Evolutionary conservation across 179 eudicot genomes (phyloP).

Genomic region (Silene coronaria): DNA sequence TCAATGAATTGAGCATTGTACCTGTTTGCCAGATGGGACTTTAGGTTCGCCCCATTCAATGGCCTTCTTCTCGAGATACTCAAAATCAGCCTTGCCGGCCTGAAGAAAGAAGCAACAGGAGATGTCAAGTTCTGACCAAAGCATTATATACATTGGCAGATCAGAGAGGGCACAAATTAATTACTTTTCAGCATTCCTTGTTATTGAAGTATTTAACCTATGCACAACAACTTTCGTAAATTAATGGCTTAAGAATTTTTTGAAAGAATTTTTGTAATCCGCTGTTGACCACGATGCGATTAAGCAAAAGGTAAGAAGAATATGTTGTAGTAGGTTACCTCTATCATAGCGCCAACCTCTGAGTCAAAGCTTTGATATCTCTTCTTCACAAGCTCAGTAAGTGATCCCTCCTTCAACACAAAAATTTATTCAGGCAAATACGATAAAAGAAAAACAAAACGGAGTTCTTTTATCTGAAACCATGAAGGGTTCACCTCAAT

Average conservation of each 20-base stretch:
- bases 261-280: too few relatives aligned
- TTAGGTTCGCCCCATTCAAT: conserved; percentile 91
- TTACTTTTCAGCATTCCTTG: too few relatives aligned
- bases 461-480: not conserved
- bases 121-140: not conserved
- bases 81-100: conserved; percentile 96
- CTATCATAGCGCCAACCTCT: conserved; percentile 68
- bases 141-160: not conserved
- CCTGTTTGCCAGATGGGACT: conserved; percentile 95
- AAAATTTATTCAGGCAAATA: not conserved
- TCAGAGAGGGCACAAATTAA: not conserved
- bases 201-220: too few relatives aligned
- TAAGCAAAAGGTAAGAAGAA: not conserved
- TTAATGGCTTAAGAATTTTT: too few relatives aligned
- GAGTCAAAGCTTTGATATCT: conserved; percentile 84
- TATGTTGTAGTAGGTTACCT: conserved; percentile 38
- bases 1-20: conserved; percentile 20
- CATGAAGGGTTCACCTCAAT: conserved; percentile 50
- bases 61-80: conserved; percentile 77
- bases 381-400: conserved; percentile 72
- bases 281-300: not conserved
- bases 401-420: conserved; percentile 60
- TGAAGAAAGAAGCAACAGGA: conserved; percentile 19
- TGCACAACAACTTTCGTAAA: too few relatives aligned
- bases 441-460: not conserved